Percentiles rank a stretch among this genome's conserved stretches.
Conservation (phyloP, 148 eudicot genomes). For the Rhododendron kiyosumense region DNA sequence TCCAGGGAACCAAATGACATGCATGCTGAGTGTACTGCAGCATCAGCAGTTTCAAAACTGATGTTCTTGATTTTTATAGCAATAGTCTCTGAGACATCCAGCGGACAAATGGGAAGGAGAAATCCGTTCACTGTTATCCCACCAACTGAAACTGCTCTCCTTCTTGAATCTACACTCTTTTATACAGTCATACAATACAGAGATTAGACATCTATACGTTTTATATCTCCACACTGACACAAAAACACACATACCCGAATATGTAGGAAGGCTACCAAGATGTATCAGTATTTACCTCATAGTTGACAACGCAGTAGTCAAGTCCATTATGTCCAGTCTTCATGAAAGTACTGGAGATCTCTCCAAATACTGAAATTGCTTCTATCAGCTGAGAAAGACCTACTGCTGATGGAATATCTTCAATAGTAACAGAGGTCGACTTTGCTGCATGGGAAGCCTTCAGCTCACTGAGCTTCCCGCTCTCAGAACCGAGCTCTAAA, state of each 20-base stretch:
- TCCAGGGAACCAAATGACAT: constrained; percentile 16
- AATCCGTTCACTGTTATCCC: constrained; percentile 10
- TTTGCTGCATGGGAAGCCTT: neutral
- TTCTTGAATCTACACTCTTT: constrained; percentile 22
- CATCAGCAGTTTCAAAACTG: constrained; percentile 5
- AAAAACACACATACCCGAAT: neutral
- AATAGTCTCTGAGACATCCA: constrained; percentile 7
- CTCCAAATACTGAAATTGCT: constrained; percentile 24
- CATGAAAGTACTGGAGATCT: constrained; percentile 21
- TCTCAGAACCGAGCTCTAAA: neutral
- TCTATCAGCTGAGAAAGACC: constrained; percentile 15
- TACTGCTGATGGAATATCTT: constrained; percentile 13
- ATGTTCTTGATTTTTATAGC: constrained; percentile 19
- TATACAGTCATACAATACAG: neutral
- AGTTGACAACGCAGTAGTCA: constrained; percentile 10
- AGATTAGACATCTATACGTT: neutral
- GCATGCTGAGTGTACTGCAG: constrained; percentile 20
- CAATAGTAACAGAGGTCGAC: constrained; percentile 10
- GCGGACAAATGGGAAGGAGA: constrained; percentile 17
- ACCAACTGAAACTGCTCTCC: constrained; percentile 23
- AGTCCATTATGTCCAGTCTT: constrained; percentile 7
- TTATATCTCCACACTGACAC: neutral
- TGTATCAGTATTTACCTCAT: constrained; percentile 15
- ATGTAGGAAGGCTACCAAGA: neutral
- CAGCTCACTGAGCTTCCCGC: neutral